These are phyloP conservation scores for Monosporascus sp. DNA, from an alignment of 2,329 filamentous ascomycete species.

Conservation along the genomic window DNA sequence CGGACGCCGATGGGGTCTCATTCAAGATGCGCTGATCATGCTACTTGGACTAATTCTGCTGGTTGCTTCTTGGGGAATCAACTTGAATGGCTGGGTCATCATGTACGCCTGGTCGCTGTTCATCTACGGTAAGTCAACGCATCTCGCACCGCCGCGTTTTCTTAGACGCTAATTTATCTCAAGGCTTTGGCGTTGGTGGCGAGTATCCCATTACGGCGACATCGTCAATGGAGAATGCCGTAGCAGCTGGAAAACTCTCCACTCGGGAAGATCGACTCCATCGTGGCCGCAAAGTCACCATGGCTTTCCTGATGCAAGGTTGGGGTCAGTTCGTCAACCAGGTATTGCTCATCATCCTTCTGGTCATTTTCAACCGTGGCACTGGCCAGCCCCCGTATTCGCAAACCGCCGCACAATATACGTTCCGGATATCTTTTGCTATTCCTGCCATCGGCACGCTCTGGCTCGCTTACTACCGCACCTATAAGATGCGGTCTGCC, in stretches of 20 bases:
- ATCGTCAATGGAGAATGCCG: constrained; percentile 86
- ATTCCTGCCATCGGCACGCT: constrained; percentile 85
- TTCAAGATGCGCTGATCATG: constrained; percentile 94
- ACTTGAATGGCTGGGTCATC: constrained; percentile 89
- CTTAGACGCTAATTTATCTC: constrained; percentile 6
- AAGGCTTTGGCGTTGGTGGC: constrained; percentile 61
- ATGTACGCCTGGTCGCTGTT: constrained; percentile 95
- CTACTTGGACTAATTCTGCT: constrained; percentile 88
- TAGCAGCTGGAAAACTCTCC: constrained; percentile 79
- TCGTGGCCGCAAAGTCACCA: constrained; percentile 91
- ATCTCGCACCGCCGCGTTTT: constrained; percentile 34
- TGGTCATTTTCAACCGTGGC: constrained; percentile 84
- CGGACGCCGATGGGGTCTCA: constrained; percentile 89
- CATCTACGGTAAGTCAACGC: constrained; percentile 63
- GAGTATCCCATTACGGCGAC: constrained; percentile 98
- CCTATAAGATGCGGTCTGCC: constrained; percentile 87
- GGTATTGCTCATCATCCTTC: constrained; percentile 75
- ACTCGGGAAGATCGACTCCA: constrained; percentile 91
- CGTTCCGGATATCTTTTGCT: constrained; percentile 87
- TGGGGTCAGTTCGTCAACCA: constrained; percentile 98
- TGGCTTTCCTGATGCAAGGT: constrained; percentile 95
- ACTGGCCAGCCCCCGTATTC: constrained; percentile 73
- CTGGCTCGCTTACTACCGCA: constrained; percentile 95
- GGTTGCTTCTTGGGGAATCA: constrained; percentile 82
- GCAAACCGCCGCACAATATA: constrained; percentile 73